phyloP scores from a whole-genome alignment of 192 early-diverging fungal genomes.

The Mortierella antarctica region DNA sequence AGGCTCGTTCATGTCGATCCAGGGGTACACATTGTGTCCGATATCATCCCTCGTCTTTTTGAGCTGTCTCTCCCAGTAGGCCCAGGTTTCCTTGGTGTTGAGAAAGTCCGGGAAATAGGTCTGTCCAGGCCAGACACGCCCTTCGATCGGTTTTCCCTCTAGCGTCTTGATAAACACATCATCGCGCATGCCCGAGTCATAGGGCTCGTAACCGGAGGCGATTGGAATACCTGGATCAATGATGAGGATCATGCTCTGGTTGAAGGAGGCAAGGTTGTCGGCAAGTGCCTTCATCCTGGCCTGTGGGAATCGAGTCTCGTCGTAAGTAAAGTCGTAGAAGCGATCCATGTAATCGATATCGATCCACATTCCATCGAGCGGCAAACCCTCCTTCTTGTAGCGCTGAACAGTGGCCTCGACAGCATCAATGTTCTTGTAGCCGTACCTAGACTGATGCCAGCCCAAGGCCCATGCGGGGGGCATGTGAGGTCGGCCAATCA shows the following conservation, averaged over 20 bases:
- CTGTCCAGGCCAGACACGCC: slow-evolving; percentile 74
- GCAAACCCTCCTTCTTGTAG: slow-evolving; percentile 66
- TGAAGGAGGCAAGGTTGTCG: slow-evolving; percentile 51
- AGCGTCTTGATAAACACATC: slow-evolving; percentile 70
- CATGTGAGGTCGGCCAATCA: slow-evolving; percentile 71
- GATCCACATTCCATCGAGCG: slow-evolving; percentile 72
- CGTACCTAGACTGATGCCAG: slow-evolving; percentile 73
- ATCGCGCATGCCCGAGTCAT: slow-evolving; percentile 58
- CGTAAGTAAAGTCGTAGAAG: slow-evolving; percentile 70
- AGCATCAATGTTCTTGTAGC: slow-evolving; percentile 65
- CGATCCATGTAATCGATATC: slow-evolving; percentile 81
- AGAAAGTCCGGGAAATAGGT: slow-evolving; percentile 76
- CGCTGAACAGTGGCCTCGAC: slow-evolving; percentile 65
- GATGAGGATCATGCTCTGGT: slow-evolving; percentile 72
- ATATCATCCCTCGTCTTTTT: slow-evolving; percentile 64
- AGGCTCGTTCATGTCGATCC: slow-evolving; percentile 83
- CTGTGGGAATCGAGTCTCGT: slow-evolving; percentile 64
- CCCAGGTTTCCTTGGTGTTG: slow-evolving; percentile 55
- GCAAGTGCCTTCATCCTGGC: slow-evolving; percentile 60
- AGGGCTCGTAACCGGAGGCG: slow-evolving; percentile 60
- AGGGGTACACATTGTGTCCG: slow-evolving; percentile 63
- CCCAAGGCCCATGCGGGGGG: slow-evolving; percentile 74
- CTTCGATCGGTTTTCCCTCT: slow-evolving; percentile 62
- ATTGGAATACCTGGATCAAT: slow-evolving; percentile 72
- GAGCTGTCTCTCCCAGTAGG: slow-evolving; percentile 35